A percentile compares a stretch with the other conserved stretches of the same genome.
Conservation (phyloP, 257 asterid species). For the Euphrasia confusa region DNA sequence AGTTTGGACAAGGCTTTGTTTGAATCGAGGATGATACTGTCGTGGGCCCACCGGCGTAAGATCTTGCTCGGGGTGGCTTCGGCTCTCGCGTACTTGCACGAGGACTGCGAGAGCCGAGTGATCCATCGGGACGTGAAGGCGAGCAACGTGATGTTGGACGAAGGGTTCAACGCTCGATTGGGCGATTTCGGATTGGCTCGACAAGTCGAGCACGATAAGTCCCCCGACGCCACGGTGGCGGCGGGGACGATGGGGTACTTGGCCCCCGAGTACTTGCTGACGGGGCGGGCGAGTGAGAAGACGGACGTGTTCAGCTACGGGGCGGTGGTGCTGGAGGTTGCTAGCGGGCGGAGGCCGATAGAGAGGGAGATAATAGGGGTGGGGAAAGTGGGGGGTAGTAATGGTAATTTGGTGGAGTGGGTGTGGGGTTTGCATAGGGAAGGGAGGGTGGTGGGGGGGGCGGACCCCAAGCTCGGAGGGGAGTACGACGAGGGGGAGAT, state of each 20-base stretch:
- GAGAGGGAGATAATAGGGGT: conserved; percentile 52
- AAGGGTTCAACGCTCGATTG: conserved; percentile 70
- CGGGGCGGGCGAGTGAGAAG: conserved; percentile 73
- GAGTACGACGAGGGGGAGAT: conserved; percentile 59
- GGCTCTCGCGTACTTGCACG: conserved; percentile 70
- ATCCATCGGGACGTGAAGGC: conserved; percentile 73
- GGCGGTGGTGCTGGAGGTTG: conserved; percentile 82
- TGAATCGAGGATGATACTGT: conserved; percentile 55
- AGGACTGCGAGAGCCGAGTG: conserved; percentile 78
- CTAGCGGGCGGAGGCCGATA: conserved; percentile 70
- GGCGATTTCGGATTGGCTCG: conserved; percentile 85
- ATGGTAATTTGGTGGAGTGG: conserved; percentile 69
- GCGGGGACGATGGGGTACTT: conserved; percentile 91
- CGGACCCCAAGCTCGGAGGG: conserved; percentile 45
- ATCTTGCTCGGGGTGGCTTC: conserved; percentile 76
- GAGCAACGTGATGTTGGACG: conserved; percentile 82
- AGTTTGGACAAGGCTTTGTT: conserved; percentile 71
- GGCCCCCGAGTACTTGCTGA: conserved; percentile 76
- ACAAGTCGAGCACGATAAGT: conserved; percentile 65
- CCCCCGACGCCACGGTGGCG: conserved; percentile 79
- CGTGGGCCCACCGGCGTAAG: conserved; percentile 58
- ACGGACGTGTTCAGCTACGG: conserved; percentile 79
- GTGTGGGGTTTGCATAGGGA: conserved; percentile 74
- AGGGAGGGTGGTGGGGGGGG: conserved; percentile 48
- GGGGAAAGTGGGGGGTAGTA: conserved; percentile 36